phyloP scores from a whole-genome alignment of 108 stramenopile species.

The Heterococcus sp. region DNA sequence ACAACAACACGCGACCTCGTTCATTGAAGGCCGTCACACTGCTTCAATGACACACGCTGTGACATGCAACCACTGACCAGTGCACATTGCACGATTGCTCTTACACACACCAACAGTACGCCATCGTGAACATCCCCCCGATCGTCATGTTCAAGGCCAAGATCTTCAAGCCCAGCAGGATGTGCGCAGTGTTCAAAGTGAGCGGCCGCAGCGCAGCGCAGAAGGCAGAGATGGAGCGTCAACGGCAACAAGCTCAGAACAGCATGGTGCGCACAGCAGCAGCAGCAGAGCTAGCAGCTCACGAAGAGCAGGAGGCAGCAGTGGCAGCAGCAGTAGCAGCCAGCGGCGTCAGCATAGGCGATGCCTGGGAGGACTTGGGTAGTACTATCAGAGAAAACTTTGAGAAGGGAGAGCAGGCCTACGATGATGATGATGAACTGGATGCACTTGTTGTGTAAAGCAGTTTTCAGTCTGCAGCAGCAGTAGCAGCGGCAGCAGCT shows the following conservation, averaged over 20 bases:
- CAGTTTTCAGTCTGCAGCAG: not conserved
- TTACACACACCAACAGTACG: slow-evolving; percentile 19
- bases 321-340: not conserved
- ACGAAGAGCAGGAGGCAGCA: not conserved
- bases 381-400: slow-evolving; percentile 7
- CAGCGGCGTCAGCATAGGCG: slow-evolving; percentile 19
- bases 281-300: not conserved
- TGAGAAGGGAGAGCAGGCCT: slow-evolving; percentile 3
- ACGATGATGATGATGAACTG: slow-evolving; percentile 31
- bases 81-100: not conserved
- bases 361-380: slow-evolving; percentile 31
- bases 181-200: slow-evolving; percentile 38
- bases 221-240: not conserved
- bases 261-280: not conserved
- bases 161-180: slow-evolving; percentile 40
- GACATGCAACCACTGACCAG: not conserved
- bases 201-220: slow-evolving; percentile 6
- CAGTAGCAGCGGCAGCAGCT: not conserved
- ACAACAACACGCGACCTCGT: not conserved
- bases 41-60: not conserved
- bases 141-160: slow-evolving; percentile 50
- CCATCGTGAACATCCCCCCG: slow-evolving; percentile 40
- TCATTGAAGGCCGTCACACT: not conserved
- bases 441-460: slow-evolving; percentile 26
- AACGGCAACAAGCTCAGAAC: not conserved